Percentiles rank a stretch among this genome's conserved stretches.
Conservation (phyloP, 495 filamentous ascomycete genomes). For the Halenospora varia region DNA sequence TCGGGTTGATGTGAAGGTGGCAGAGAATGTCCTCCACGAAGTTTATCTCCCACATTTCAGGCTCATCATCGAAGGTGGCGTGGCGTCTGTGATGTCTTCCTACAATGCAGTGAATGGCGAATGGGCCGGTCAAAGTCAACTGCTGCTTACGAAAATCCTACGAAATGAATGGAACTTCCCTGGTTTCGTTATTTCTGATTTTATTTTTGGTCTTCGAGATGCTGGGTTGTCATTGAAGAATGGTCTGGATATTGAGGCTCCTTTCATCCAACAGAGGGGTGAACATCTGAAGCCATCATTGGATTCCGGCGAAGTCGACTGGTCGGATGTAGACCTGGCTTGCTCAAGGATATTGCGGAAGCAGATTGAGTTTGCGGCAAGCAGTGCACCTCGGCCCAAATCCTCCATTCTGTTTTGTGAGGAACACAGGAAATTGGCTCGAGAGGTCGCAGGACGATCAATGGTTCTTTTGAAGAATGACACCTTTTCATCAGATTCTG, state of each 20-base stretch:
- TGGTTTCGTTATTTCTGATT: slow-evolving; percentile 65
- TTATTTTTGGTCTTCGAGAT: slow-evolving; percentile 22
- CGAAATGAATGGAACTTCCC: slow-evolving; percentile 67
- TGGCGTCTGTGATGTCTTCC: slow-evolving; percentile 36
- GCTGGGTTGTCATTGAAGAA: slow-evolving; percentile 9
- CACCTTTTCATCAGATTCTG: background rate
- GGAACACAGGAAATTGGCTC: slow-evolving; percentile 10
- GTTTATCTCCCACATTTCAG: slow-evolving; percentile 71
- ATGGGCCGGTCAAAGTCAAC: slow-evolving; percentile 60
- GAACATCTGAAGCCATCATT: slow-evolving; percentile 5
- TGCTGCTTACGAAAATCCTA: slow-evolving; percentile 60
- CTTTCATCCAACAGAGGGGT: slow-evolving; percentile 18
- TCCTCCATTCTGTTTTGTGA: slow-evolving; percentile 10
- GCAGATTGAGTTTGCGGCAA: slow-evolving; percentile 9
- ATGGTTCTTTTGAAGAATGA: slow-evolving; percentile 8
- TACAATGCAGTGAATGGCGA: slow-evolving; percentile 71
- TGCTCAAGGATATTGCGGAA: slow-evolving; percentile 7
- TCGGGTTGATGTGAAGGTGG: slow-evolving; percentile 61
- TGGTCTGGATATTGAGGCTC: slow-evolving; percentile 25
- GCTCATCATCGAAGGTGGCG: slow-evolving; percentile 55
- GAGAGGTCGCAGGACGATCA: background rate
- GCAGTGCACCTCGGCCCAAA: background rate
- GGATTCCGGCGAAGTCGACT: slow-evolving; percentile 9
- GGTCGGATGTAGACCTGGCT: slow-evolving; percentile 4
- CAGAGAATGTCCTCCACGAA: slow-evolving; percentile 66